Evolutionary conservation across 1,284 basidiomycete genomes (phyloP).

Genomic region (Coniophora puteana): DNA sequence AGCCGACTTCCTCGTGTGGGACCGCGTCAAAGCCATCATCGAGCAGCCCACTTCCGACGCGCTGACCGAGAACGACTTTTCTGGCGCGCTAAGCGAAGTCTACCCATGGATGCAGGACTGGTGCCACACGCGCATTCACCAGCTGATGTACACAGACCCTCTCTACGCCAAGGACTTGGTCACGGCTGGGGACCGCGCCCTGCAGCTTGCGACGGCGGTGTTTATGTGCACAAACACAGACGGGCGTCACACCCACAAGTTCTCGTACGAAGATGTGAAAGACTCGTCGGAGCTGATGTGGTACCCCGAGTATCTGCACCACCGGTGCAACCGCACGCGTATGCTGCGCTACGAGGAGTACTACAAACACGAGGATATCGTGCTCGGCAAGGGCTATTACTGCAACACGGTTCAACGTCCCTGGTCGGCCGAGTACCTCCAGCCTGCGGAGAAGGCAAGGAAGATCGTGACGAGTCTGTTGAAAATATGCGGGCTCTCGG

Average conservation of each 20-base stretch:
- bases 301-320: constrained; percentile 31
- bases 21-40: background rate
- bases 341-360: background rate
- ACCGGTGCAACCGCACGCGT: constrained; percentile 25
- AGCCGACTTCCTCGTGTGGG: background rate
- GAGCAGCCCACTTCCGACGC: background rate
- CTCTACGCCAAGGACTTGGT: background rate
- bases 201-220: constrained; percentile 16
- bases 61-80: background rate
- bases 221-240: constrained; percentile 17
- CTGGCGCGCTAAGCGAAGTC: background rate
- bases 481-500: constrained; percentile 24
- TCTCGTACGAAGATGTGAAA: constrained; percentile 4
- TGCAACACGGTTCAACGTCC: constrained; percentile 9
- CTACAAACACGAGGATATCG: constrained; percentile 4
- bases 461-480: constrained; percentile 25
- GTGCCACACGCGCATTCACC: background rate
- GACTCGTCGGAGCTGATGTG: constrained; percentile 7
- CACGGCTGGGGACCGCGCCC: background rate
- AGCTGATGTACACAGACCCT: background rate
- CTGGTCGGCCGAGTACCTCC: constrained; percentile 21
- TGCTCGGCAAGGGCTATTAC: constrained; percentile 2
- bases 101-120: background rate
- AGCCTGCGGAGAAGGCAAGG: constrained; percentile 27
- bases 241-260: background rate